Percentiles rank a stretch among this genome's conserved stretches.
Evolutionary conservation across 1,139 yeast genomes (phyloP).

Genomic region (Kodamaea alishanica): DNA sequence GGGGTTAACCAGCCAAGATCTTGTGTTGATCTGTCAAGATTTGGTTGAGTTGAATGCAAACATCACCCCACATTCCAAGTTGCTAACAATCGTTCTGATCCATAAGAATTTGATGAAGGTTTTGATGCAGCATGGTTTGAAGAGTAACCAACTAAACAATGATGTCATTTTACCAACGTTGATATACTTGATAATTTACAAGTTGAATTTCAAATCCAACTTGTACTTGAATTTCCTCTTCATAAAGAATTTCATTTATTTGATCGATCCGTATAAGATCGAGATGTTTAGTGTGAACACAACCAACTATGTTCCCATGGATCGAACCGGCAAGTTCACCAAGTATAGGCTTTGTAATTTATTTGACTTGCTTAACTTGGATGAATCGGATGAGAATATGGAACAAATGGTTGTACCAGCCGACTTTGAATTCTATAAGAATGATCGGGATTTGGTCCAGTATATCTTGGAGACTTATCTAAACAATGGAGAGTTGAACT

Average conservation of each 20-base stretch:
- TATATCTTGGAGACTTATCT: constrained; percentile 28
- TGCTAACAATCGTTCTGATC: constrained; percentile 26
- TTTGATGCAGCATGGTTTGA: constrained; percentile 17
- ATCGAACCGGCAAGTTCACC: constrained; percentile 14
- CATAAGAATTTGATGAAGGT: constrained; percentile 31
- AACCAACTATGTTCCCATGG: constrained; percentile 21
- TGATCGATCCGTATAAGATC: constrained; percentile 31
- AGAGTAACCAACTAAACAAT: constrained; percentile 28
- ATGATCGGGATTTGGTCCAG: constrained; percentile 30
- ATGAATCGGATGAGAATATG: constrained; percentile 13
- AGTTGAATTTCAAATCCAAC: constrained; percentile 20
- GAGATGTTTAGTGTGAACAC: constrained; percentile 17
- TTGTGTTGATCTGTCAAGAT: constrained; percentile 11
- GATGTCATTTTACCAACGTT: constrained; percentile 40
- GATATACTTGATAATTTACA: constrained; percentile 34
- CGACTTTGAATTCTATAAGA: constrained; percentile 23
- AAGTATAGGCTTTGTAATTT: constrained; percentile 17
- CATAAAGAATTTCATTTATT: constrained; percentile 35
- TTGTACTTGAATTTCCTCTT: constrained; percentile 37
- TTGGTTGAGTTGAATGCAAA: constrained; percentile 15
- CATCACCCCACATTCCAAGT: constrained; percentile 35
- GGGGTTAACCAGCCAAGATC: constrained; percentile 12
- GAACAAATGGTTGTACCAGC: constrained; percentile 7
- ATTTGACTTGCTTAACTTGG: constrained; percentile 33
- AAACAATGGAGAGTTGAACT: constrained; percentile 39